These are phyloP conservation scores for Pseudomonodictys pantanalensis DNA, from an alignment of 495 filamentous ascomycete genomes.

Conservation along the genomic window DNA sequence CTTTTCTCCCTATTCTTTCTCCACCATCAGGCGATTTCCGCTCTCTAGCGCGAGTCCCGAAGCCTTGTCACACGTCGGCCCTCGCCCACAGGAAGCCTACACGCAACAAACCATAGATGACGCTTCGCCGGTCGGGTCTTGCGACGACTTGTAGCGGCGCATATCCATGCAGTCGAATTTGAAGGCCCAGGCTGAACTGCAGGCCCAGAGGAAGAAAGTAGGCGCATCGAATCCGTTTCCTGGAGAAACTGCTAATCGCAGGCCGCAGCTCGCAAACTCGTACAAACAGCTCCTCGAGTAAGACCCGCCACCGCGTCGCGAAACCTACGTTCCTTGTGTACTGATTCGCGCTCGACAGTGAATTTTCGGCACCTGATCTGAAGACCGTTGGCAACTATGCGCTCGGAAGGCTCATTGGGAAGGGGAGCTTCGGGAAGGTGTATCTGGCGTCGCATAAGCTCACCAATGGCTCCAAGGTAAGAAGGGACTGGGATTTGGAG, in stretches of 20 bases:
- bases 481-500: constrained; percentile 22
- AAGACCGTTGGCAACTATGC: constrained; percentile 92
- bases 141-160: constrained; percentile 15
- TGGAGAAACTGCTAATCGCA: constrained; percentile 26
- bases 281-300: constrained; percentile 96
- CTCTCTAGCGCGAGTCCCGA: background rate
- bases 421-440: constrained; percentile 97
- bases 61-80: background rate
- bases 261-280: constrained; percentile 82
- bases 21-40: background rate
- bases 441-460: constrained; percentile 96
- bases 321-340: constrained; percentile 3
- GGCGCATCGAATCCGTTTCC: background rate
- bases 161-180: constrained; percentile 33
- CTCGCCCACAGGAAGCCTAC: background rate
- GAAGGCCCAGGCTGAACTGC: constrained; percentile 69
- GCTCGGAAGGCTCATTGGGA: constrained; percentile 86
- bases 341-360: constrained; percentile 52
- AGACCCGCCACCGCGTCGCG: constrained; percentile 40
- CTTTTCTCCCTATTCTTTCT: too few species aligned
- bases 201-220: constrained; percentile 93
- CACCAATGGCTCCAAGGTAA: constrained; percentile 96
- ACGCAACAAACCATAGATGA: constrained; percentile 24
- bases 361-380: constrained; percentile 91
- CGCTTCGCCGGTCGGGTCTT: constrained; percentile 17